phyloP scores from a whole-genome alignment of 805 yeast genomes.

The Wickerhamiella dianesei region DNA sequence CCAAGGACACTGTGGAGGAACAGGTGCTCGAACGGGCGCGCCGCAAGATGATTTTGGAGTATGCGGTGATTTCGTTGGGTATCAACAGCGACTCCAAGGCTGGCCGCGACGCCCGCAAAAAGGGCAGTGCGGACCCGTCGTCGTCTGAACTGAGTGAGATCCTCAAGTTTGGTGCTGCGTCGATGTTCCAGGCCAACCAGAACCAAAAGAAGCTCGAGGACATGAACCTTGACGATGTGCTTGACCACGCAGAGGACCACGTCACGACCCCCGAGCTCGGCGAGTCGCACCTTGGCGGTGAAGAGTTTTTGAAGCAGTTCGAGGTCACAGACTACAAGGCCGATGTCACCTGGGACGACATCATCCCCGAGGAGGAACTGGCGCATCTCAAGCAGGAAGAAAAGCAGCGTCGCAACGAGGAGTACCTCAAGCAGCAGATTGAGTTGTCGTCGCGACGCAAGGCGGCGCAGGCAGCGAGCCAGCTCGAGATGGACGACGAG shows the following conservation, averaged over 20 bases:
- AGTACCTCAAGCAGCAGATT: slow-evolving; percentile 75
- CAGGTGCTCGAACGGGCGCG: slow-evolving; percentile 94
- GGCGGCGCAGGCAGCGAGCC: slow-evolving; percentile 60
- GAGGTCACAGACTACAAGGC: slow-evolving; percentile 98
- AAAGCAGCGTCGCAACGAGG: slow-evolving; percentile 72
- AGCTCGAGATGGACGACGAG: slow-evolving; percentile 40
- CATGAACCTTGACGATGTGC: slow-evolving; percentile 86
- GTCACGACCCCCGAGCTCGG: slow-evolving; percentile 92
- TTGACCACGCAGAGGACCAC: slow-evolving; percentile 95
- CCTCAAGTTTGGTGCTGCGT: slow-evolving; percentile 94
- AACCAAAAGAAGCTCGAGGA: slow-evolving; percentile 93
- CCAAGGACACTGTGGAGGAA: slow-evolving; percentile 96
- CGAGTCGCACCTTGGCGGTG: slow-evolving; percentile 96
- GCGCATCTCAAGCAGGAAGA: slow-evolving; percentile 83
- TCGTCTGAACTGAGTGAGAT: slow-evolving; percentile 81
- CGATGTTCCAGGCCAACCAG: slow-evolving; percentile 91
- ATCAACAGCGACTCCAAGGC: slow-evolving; percentile 47
- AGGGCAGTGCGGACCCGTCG: slow-evolving; percentile 36
- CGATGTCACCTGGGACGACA: slow-evolving; percentile 97
- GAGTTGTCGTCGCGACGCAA: slow-evolving; percentile 74
- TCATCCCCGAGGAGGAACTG: slow-evolving; percentile 89
- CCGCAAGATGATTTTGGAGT: slow-evolving; percentile 94
- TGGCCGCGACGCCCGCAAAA: slow-evolving; percentile 39
- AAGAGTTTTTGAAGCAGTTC: slow-evolving; percentile 90
- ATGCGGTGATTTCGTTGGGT: slow-evolving; percentile 93